phyloP scores from a whole-genome alignment of 1,284 basidiomycete genomes.

The Cystobasidium sp. region DNA sequence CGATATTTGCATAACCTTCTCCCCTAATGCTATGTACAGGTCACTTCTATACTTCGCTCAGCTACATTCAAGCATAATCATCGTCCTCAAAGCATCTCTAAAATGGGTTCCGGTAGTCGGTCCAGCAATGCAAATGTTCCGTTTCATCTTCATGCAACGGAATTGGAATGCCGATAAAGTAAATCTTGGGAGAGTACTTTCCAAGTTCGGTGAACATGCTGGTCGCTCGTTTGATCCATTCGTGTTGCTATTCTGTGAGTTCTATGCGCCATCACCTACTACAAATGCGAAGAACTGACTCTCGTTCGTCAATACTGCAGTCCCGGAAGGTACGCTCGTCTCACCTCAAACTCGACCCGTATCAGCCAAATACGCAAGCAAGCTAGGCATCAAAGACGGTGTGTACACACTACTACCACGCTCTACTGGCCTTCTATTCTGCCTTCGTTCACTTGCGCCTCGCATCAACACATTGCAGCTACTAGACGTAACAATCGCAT shows the following conservation, averaged over 20 bases:
- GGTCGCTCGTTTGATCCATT: conserved; percentile 61
- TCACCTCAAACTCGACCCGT: conserved; percentile 78
- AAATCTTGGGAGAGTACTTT: conserved; percentile 66
- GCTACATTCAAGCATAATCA: conserved; percentile 68
- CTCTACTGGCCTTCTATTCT: conserved; percentile 86
- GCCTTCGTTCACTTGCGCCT: conserved; percentile 76
- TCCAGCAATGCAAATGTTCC: conserved; percentile 77
- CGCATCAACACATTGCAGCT: conserved; percentile 76
- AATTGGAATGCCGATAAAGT: conserved; percentile 81
- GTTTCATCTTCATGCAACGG: conserved; percentile 84
- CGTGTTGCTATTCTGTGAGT: conserved; percentile 71
- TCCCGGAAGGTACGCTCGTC: conserved; percentile 90
- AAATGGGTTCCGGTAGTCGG: conserved; percentile 86
- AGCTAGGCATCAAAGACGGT: conserved; percentile 76
- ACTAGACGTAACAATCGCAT: conserved; percentile 51
- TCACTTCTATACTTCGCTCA: conserved; percentile 44
- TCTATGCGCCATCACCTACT: background rate
- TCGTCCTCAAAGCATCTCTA: conserved; percentile 85
- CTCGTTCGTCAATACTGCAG: background rate
- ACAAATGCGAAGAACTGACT: background rate
- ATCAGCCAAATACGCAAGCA: conserved; percentile 81
- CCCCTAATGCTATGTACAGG: conserved; percentile 35
- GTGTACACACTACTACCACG: conserved; percentile 80
- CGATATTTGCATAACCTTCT: no score
- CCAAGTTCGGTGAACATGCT: conserved; percentile 60